These are phyloP conservation scores for Neoboletus brunneissimus DNA, from an alignment of 768 basidiomycete species.

Conservation along the genomic window DNA sequence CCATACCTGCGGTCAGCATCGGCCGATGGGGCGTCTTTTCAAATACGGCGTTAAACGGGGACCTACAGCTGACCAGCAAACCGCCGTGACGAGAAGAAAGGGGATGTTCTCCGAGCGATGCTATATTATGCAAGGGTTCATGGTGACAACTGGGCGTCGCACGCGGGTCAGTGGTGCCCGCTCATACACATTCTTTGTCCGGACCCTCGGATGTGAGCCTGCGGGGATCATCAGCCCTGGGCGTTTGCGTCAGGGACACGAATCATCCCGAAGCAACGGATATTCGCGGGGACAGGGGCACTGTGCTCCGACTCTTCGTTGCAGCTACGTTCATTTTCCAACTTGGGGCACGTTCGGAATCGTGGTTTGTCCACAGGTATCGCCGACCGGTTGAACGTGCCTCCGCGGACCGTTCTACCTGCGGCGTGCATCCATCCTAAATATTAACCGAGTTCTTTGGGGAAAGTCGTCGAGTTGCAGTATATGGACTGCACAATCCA, in stretches of 20 bases:
- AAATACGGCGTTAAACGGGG: neutral
- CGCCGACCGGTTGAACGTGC: neutral
- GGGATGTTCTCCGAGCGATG: neutral
- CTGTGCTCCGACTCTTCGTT: neutral
- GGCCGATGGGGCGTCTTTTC: neutral
- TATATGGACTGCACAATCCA: no score
- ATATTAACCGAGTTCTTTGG: neutral
- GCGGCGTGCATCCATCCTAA: neutral
- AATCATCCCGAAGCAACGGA: neutral
- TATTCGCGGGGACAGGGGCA: neutral
- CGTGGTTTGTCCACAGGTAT: neutral
- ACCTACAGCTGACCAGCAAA: neutral
- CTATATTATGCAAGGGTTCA: no score
- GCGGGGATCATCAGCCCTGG: neutral
- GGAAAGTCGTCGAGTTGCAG: neutral
- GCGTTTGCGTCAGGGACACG: neutral
- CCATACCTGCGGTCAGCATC: neutral
- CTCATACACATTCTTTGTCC: neutral
- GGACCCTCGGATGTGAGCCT: neutral
- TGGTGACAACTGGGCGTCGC: neutral
- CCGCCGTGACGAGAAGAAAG: neutral
- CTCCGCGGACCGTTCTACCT: neutral
- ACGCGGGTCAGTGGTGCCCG: constrained; percentile 15
- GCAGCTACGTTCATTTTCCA: no score
- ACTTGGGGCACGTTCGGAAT: neutral